A percentile compares a stretch with the other conserved stretches of the same genome.
Evolutionary conservation across 1,284 basidiomycete genomes (phyloP).

Genomic region (Cryptococcus maquisensis): DNA sequence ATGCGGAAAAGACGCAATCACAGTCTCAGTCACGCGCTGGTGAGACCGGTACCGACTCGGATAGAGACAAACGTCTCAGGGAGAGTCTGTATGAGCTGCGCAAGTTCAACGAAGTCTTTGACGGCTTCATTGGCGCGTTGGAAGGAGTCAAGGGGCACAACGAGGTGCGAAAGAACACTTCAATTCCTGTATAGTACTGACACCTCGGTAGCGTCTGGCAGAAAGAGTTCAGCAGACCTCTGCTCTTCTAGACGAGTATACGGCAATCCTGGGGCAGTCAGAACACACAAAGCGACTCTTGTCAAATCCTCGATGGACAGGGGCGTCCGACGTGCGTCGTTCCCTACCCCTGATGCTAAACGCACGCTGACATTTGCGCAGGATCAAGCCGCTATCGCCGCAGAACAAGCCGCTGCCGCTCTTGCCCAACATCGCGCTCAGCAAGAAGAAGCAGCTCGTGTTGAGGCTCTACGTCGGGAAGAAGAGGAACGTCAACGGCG

Average conservation of each 20-base stretch:
- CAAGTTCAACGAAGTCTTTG: constrained; percentile 46
- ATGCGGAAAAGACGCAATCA: not conserved
- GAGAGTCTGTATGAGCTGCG: constrained; percentile 43
- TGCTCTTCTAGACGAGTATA: constrained; percentile 43
- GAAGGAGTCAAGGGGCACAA: constrained; percentile 41
- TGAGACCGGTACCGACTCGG: not conserved
- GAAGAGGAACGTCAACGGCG: constrained; percentile 18
- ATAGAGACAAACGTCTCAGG: constrained; percentile 33
- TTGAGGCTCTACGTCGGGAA: constrained; percentile 16
- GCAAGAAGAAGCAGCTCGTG: constrained; percentile 14
- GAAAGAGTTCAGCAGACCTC: constrained; percentile 38
- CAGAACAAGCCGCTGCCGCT: constrained; percentile 19
- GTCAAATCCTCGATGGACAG: constrained; percentile 42
- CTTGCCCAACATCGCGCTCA: constrained; percentile 13
- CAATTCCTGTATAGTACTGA: not conserved
- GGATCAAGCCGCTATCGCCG: constrained; percentile 34
- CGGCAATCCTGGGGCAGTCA: constrained; percentile 42
- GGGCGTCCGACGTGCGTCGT: constrained; percentile 40
- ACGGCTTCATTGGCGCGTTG: constrained; percentile 38
- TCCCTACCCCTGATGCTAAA: not conserved
- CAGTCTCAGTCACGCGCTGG: constrained; percentile 2
- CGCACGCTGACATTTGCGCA: not conserved
- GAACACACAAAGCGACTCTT: constrained; percentile 43
- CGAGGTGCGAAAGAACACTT: constrained; percentile 28
- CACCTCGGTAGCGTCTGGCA: constrained; percentile 35